Evolutionary conservation across 768 basidiomycete species (phyloP), one percentile per base, ranked within the genome.

Genomic region (Crucibulum laeve): DNA sequence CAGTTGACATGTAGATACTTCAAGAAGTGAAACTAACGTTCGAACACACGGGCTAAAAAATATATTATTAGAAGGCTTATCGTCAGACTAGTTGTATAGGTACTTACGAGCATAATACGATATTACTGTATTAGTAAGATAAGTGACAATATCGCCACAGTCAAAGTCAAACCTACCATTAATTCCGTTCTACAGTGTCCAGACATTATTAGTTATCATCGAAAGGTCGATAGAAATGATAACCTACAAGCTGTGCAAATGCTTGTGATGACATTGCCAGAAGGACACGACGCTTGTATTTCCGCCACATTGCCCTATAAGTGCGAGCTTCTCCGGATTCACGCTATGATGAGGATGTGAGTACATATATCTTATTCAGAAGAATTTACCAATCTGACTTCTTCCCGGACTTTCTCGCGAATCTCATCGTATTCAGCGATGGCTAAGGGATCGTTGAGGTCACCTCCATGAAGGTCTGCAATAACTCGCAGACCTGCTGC

Each of bases 231-330:
- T n/a, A n/a, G 19, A 38, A 42, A 5, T 44, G 35, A 53, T 18
- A 4, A 73, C 89, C 47, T 50, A 91, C 92, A 57, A 96, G 69
- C 58, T 96, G 94, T 30, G 94, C 94, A 64, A 96, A 95, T 32
- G 90, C 88, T 62, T 96, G 94, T 43, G 91, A 91, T 15, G 87
- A 90, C 90, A 94, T 94, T 14, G 94, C 94, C 36, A 97, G 78
- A 49, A 96, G 60, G 8, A 98, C 92, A 24, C 93, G 74, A 23
- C 84, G 82, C 55, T 86, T 85, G 60, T 97, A 96, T 54, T 79
- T 77, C 53, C 63, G 80, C 91, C 93, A 97, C 82, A 98, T 88
- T 26, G 73, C 71, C 23, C 57, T 54, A 63, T 98, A 98, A 1
- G 82, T 75, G 37, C 91, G 76, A 35, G 70, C 84, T 49, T 87